A percentile compares a stretch with the other conserved stretches of the same genome.
Evolutionary conservation across 2,329 filamentous ascomycete species (phyloP).

Genomic region (Rhexocercosporidium sp.): DNA sequence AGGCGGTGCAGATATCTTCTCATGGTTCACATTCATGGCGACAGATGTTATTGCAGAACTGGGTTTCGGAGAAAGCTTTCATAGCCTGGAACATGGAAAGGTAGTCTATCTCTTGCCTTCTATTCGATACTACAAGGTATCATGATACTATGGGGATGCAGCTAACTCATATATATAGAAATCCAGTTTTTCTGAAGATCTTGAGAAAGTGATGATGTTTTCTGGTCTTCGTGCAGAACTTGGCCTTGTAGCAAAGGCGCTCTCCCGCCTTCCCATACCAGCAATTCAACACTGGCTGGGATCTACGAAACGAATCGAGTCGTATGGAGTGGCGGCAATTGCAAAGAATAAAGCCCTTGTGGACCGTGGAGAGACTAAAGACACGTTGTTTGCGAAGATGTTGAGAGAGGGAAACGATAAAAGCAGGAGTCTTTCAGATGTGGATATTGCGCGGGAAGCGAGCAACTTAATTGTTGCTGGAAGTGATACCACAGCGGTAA

Average conservation of each 20-base stretch:
- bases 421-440: constrained; percentile 3
- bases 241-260: neutral
- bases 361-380: constrained; percentile 1
- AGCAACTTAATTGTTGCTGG: constrained; percentile 43
- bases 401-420: constrained; percentile 14
- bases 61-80: neutral
- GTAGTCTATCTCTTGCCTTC: neutral
- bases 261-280: neutral
- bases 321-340: constrained; percentile 39
- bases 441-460: constrained; percentile 14
- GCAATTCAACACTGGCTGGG: neutral
- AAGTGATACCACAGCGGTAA: constrained; percentile 48
- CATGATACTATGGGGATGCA: no score
- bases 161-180: neutral
- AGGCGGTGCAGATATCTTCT: neutral
- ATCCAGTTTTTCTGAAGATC: neutral
- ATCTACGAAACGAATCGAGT: neutral
- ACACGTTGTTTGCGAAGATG: constrained; percentile 16
- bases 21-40: constrained; percentile 6
- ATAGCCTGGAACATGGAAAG: neutral
- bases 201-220: constrained; percentile 1
- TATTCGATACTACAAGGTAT: no score
- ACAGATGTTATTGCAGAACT: constrained; percentile 1
- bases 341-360: neutral
- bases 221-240: neutral